These are phyloP conservation scores for Aspergillus sp. DNA, from an alignment of 2,329 filamentous ascomycete species.

Conservation along the genomic window DNA sequence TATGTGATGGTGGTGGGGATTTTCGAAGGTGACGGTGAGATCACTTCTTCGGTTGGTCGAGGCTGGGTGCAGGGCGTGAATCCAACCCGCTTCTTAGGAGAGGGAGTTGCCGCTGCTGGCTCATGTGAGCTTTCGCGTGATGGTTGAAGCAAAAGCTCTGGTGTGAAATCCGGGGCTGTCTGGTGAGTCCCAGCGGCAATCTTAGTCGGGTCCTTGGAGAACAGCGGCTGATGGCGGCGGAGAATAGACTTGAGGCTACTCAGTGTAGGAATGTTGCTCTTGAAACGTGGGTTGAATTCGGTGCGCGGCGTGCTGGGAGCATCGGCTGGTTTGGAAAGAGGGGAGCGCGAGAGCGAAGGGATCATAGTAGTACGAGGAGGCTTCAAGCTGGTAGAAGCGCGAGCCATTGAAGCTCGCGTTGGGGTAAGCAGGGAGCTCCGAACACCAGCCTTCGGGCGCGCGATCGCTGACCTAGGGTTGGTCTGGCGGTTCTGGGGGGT, in stretches of 20 bases:
- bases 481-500: conserved; percentile 58
- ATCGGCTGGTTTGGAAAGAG: conserved; percentile 52
- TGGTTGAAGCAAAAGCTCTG: conserved; percentile 52
- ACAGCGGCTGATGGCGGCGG: conserved; percentile 59
- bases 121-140: conserved; percentile 28
- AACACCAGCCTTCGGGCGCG: conserved; percentile 46
- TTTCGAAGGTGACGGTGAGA: conserved; percentile 45
- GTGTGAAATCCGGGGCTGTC: conserved; percentile 39
- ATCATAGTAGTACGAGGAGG: conserved; percentile 55
- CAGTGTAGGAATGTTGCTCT: conserved; percentile 50
- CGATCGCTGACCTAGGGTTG: conserved; percentile 23
- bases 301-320: conserved; percentile 45
- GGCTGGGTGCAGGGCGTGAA: conserved; percentile 72
- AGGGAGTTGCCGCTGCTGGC: conserved; percentile 59
- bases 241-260: conserved; percentile 63
- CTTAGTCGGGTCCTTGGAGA: conserved; percentile 59
- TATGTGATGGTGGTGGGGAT: conserved; percentile 26
- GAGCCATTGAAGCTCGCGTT: conserved; percentile 71
- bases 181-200: conserved; percentile 60
- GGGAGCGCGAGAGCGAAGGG: conserved; percentile 53
- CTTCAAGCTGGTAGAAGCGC: conserved; percentile 53
- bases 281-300: conserved; percentile 48
- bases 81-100: conserved; percentile 75
- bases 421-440: conserved; percentile 68
- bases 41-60: conserved; percentile 22